phyloP scores from a whole-genome alignment of 257 asterid genomes.

The Forsythia suspensa region DNA sequence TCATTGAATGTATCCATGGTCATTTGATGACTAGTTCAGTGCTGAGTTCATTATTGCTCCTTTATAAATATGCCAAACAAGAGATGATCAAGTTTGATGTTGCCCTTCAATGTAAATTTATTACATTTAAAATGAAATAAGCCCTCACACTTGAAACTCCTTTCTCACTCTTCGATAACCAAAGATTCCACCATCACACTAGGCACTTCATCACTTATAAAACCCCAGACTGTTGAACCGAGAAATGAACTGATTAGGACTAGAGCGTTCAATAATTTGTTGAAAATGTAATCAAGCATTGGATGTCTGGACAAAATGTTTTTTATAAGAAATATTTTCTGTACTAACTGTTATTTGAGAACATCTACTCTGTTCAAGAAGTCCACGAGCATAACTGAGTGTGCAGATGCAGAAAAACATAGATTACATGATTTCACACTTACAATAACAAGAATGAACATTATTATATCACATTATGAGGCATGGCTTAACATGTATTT shows the following conservation, averaged over 20 bases:
- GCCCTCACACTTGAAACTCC: neutral
- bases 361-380: neutral
- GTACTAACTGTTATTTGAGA: neutral
- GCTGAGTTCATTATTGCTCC: conserved; percentile 5
- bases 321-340: neutral
- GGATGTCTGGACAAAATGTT: conserved; percentile 5
- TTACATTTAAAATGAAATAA: neutral
- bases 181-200: neutral
- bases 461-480: no score
- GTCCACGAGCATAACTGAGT: neutral
- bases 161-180: neutral
- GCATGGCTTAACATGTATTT: no score
- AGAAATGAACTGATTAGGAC: neutral
- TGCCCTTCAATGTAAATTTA: neutral
- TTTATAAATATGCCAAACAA: neutral
- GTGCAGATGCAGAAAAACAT: no score
- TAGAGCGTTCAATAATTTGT: neutral
- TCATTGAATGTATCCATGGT: conserved; percentile 5
- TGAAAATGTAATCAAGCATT: neutral
- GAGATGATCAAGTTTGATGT: neutral
- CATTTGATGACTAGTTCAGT: neutral
- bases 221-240: neutral
- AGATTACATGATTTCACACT: no score
- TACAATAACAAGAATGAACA: no score
- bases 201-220: neutral